Evolutionary conservation across 176 grass and related monocot species (phyloP).

Genomic region (Pontederia crassipes): DNA sequence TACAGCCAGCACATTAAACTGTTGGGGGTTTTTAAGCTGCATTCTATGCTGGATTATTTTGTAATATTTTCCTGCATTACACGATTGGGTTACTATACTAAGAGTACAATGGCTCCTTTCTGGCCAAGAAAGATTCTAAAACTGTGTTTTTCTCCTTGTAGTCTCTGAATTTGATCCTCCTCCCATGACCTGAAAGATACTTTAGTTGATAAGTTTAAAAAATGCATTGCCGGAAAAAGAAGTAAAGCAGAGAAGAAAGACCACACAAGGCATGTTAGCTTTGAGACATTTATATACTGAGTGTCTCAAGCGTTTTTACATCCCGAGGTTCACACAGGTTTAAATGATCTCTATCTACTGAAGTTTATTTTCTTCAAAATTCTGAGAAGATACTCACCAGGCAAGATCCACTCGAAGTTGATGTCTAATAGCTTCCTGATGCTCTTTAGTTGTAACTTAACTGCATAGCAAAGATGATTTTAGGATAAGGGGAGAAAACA

Average conservation of each 20-base stretch:
- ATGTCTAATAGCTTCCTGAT: constrained; percentile 49
- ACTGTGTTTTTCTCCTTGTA: constrained; percentile 28
- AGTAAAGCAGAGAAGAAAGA: neutral
- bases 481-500: constrained; percentile 1
- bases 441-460: constrained; percentile 58
- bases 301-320: too few species aligned
- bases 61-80: too few species aligned
- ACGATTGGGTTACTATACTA: too few species aligned
- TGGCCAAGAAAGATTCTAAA: constrained; percentile 25
- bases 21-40: too few species aligned
- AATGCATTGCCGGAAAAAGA: neutral
- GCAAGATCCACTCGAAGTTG: constrained; percentile 59
- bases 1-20: too few species aligned
- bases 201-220: neutral
- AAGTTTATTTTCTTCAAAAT: neutral
- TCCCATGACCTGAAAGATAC: constrained; percentile 27
- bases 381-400: constrained; percentile 30
- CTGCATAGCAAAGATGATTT: constrained; percentile 25
- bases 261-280: constrained; percentile 2
- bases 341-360: neutral
- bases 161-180: constrained; percentile 27
- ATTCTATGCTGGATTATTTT: too few species aligned
- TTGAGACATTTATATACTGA: neutral
- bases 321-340: neutral
- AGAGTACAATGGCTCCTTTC: constrained; percentile 4